Evolutionary conservation across 306 rosid species (phyloP).

Genomic region (Cotoneaster glaucophyllus): DNA sequence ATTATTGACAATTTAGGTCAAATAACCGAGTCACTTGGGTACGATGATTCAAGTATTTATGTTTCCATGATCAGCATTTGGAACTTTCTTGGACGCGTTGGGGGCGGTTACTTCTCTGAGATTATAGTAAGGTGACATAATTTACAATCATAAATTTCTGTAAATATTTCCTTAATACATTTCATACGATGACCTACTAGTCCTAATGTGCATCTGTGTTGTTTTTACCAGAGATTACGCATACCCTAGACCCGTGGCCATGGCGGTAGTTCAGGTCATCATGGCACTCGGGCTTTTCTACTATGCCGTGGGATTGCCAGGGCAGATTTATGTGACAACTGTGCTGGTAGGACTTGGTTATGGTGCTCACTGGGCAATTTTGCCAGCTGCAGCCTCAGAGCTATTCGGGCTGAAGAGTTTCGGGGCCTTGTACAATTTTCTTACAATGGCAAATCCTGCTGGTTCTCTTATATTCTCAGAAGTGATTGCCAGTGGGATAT

Average conservation of each 20-base stretch:
- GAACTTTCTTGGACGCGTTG: conserved; percentile 96
- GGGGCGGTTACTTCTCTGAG: conserved; percentile 94
- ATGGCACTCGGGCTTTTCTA: conserved; percentile 70
- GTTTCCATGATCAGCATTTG: conserved; percentile 89
- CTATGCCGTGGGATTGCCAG: conserved; percentile 81
- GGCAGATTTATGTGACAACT: conserved; percentile 64
- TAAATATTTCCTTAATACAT: not conserved
- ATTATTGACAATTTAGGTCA: conserved; percentile 86
- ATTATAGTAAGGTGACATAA: conserved; percentile 51
- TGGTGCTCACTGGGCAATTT: conserved; percentile 90
- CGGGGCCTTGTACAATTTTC: conserved; percentile 63
- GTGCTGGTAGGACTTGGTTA: conserved; percentile 73
- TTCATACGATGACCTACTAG: not conserved
- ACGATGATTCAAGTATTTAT: conserved; percentile 50
- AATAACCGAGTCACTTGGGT: conserved; percentile 73
- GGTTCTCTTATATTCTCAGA: conserved; percentile 68
- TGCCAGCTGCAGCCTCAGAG: conserved; percentile 91
- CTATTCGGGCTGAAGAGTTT: conserved; percentile 70
- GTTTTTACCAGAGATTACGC: conserved; percentile 56
- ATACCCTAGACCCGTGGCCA: conserved; percentile 62
- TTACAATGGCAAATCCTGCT: conserved; percentile 50
- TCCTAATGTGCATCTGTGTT: conserved; percentile 12
- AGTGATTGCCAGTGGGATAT: conserved; percentile 50
- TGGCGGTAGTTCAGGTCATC: conserved; percentile 58
- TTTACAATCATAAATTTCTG: not conserved